Evolutionary conservation across 352 stramenopile genomes (phyloP), one percentile per base, ranked within the genome.

Genomic region (Aphanomyces euteiches): DNA sequence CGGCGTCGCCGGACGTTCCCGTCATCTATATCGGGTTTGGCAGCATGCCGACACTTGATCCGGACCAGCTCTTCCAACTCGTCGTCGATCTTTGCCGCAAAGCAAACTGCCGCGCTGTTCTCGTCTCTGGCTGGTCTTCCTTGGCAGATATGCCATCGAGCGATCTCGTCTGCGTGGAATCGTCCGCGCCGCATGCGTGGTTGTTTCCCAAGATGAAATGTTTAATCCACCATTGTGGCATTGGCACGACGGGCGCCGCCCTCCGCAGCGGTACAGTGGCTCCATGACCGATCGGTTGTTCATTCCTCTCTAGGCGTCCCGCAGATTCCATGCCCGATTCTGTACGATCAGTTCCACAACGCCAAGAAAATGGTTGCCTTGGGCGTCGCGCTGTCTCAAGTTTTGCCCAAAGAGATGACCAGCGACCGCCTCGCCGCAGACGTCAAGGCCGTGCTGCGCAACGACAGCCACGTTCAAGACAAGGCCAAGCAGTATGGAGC

Each of bases 1-100:
- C 28, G 28, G 28, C 28, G 28, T 28, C 28, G 28, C 28, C 28
- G 10, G 43, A 50, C 43, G 43, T 50, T 7, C 64, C 64, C 2
- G 39, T 70, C 38, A 64, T 70, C 40, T 70, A 60, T 50, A 15
- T 70, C 19, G 64, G 64, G 3, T 70, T 70, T 61, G 64, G 64
- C 15, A 70, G 54, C 39, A 70, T 70, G 47, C 39, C 63, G n/a
- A 40, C 64, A 7, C n/a, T 45, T 15, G 17, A 61, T 17, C 45
- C 64, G 3, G 7, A 47, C 2, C 34, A 15, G 39, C 40, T 70
- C 4, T 19, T 61, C 6, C 17, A 61, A 17, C n/a, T 70, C 8
- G 64, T 37, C 2, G n/a, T 70, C 39, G 45, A 70, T 15, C 47
- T 70, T 3, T 70, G 64, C 54, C 10, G 50, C 10, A 17, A 13